phyloP scores from a whole-genome alignment of 345 rosid species.

The Salix exigua region DNA sequence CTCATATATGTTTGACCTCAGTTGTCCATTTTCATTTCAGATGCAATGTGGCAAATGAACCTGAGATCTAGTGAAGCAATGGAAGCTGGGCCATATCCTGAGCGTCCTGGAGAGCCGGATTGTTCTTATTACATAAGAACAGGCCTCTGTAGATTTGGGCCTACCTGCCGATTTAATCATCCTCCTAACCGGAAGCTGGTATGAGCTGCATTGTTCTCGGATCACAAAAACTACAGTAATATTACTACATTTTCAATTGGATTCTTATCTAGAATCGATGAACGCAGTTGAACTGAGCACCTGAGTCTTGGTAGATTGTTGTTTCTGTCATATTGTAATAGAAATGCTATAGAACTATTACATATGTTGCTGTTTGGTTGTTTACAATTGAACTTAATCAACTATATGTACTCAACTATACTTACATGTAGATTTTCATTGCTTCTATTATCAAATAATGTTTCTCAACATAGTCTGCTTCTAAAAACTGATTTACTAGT shows the following conservation, averaged over 20 bases:
- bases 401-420: neutral
- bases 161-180: conserved; percentile 62
- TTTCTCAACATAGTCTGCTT: neutral
- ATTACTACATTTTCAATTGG: neutral
- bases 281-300: neutral
- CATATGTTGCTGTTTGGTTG: neutral
- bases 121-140: conserved; percentile 97
- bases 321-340: neutral
- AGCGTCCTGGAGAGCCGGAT: conserved; percentile 90
- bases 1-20: conserved; percentile 21
- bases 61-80: conserved; percentile 61
- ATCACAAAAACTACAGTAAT: neutral
- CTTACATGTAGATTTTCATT: neutral
- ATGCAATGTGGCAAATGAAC: conserved; percentile 87
- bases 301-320: neutral
- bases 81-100: conserved; percentile 76
- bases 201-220: conserved; percentile 18
- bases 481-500: neutral
- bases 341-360: neutral
- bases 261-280: neutral
- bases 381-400: neutral
- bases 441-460: neutral
- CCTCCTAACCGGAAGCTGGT: conserved; percentile 96
- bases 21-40: conserved; percentile 38
- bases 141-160: conserved; percentile 91